Evolutionary conservation across 768 basidiomycete genomes (phyloP).

Genomic region (Plicaturopsis crispa): DNA sequence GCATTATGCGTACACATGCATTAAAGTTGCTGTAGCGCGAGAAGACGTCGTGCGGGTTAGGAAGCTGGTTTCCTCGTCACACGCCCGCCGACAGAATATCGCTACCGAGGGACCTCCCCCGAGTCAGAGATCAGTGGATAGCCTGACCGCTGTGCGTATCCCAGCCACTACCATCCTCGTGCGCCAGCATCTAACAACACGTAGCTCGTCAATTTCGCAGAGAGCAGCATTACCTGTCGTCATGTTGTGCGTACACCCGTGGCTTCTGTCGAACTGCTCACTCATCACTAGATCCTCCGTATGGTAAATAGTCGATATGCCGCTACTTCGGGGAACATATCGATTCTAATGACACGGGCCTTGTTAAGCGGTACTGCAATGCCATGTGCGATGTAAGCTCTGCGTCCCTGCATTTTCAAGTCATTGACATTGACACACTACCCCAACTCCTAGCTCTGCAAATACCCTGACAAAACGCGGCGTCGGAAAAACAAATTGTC

Average conservation of each 20-base stretch:
- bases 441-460: slow-evolving; percentile 51
- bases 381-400: slow-evolving; percentile 74
- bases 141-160: slow-evolving; percentile 48
- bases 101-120: slow-evolving; percentile 49
- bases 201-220: slow-evolving; percentile 48
- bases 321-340: slow-evolving; percentile 74
- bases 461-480: slow-evolving; percentile 61
- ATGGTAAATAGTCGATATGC: slow-evolving; percentile 51
- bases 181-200: neutral
- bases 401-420: neutral
- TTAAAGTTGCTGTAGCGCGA: slow-evolving; percentile 40
- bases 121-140: slow-evolving; percentile 60
- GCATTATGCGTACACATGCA: neutral
- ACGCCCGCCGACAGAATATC: slow-evolving; percentile 34
- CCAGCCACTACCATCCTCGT: neutral
- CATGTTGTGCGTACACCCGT: slow-evolving; percentile 68
- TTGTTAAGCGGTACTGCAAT: slow-evolving; percentile 49
- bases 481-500: slow-evolving; percentile 44
- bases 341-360: slow-evolving; percentile 34
- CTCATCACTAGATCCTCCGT: neutral
- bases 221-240: slow-evolving; percentile 51
- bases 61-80: slow-evolving; percentile 39
- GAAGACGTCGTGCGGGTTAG: slow-evolving; percentile 60
- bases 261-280: neutral
- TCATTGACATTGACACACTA: neutral